These are phyloP conservation scores for Penicillium palitans DNA, from an alignment of 2,329 filamentous ascomycete species.

Conservation along the genomic window DNA sequence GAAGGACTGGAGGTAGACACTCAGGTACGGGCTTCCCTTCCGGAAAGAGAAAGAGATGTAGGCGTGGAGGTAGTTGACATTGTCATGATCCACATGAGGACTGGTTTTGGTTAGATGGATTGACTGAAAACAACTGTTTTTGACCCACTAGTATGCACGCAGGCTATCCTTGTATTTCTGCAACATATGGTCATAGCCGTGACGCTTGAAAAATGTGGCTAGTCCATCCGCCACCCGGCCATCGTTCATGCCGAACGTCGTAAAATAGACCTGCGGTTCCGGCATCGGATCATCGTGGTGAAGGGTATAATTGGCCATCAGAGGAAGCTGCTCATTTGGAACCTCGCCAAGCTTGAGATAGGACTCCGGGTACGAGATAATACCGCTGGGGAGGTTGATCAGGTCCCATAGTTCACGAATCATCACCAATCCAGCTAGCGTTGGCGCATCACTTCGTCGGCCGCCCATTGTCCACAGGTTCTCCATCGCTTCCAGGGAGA, in stretches of 20 bases:
- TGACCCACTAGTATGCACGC: conserved; percentile 18
- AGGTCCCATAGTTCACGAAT: conserved; percentile 19
- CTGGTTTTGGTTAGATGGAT: not conserved
- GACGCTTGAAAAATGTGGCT: conserved; percentile 14
- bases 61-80: conserved; percentile 5
- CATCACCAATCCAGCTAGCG: conserved; percentile 9
- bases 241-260: conserved; percentile 19
- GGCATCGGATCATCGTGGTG: conserved; percentile 12
- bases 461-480: conserved; percentile 19
- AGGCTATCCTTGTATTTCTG: conserved; percentile 13
- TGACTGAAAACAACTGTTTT: not conserved
- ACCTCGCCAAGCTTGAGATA: conserved; percentile 1
- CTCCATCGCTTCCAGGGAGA: conserved; percentile 8
- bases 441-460: not conserved
- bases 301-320: conserved; percentile 19
- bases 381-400: conserved; percentile 7
- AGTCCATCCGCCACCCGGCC: conserved; percentile 12
- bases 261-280: conserved; percentile 20
- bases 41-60: conserved; percentile 9
- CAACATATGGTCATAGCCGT: conserved; percentile 13
- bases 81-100: not conserved
- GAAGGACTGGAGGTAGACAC: conserved; percentile 9
- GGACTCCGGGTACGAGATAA: not conserved
- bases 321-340: conserved; percentile 13
- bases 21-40: conserved; percentile 1